Percentiles rank a stretch among this genome's conserved stretches.
These are phyloP conservation scores for Calonectria multiphialidica DNA, from an alignment of 2,329 filamentous ascomycete species.

Conservation along the genomic window DNA sequence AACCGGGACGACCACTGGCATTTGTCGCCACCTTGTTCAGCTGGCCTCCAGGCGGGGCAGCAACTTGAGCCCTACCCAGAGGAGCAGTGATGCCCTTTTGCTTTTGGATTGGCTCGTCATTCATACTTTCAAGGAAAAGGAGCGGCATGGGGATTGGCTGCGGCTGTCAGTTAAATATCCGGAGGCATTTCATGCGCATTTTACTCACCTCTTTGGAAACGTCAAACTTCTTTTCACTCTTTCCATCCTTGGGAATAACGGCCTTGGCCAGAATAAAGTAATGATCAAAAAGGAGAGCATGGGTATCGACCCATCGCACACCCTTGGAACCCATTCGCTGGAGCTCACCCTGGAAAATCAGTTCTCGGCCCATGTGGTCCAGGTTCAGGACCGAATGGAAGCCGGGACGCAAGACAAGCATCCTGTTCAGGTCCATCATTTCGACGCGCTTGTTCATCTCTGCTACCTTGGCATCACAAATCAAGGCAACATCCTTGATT, in stretches of 20 bases:
- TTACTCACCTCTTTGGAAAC: slow-evolving; percentile 86
- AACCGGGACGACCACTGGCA: slow-evolving; percentile 64
- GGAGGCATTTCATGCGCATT: neutral
- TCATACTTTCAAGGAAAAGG: slow-evolving; percentile 89
- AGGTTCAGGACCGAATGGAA: slow-evolving; percentile 93
- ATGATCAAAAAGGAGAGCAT: slow-evolving; percentile 95
- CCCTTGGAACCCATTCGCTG: slow-evolving; percentile 89
- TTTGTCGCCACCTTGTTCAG: slow-evolving; percentile 68
- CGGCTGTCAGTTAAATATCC: slow-evolving; percentile 39
- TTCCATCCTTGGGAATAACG: slow-evolving; percentile 74
- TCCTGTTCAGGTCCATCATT: slow-evolving; percentile 84
- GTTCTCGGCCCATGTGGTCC: slow-evolving; percentile 91
- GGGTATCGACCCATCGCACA: slow-evolving; percentile 94
- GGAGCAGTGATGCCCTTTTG: slow-evolving; percentile 79
- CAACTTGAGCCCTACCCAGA: slow-evolving; percentile 69
- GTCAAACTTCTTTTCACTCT: slow-evolving; percentile 87
- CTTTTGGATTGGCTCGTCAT: slow-evolving; percentile 91
- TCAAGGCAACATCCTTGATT: slow-evolving; percentile 87
- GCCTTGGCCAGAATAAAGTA: slow-evolving; percentile 95
- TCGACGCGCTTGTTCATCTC: slow-evolving; percentile 93
- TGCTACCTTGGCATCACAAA: slow-evolving; percentile 92
- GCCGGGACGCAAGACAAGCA: slow-evolving; percentile 86
- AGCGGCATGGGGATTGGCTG: slow-evolving; percentile 96
- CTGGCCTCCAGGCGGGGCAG: slow-evolving; percentile 69
- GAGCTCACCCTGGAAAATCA: slow-evolving; percentile 90